Conservation (phyloP, 2,329 filamentous ascomycete genomes). For the Tothia fuscella region DNA sequence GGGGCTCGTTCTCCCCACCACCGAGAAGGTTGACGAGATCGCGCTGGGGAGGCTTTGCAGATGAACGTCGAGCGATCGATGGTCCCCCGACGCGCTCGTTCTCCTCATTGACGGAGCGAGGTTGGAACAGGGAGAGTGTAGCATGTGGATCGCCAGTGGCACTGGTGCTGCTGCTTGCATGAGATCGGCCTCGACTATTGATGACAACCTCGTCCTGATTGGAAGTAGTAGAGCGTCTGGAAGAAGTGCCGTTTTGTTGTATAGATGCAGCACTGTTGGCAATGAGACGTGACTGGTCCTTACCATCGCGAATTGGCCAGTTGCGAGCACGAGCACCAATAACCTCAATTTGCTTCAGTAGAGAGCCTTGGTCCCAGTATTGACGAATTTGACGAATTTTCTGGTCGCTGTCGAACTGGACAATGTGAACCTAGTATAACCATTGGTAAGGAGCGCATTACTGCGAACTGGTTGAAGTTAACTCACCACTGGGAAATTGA, state of each 20-base stretch:
- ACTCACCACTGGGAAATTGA: constrained; percentile 70
- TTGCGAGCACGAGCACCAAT: constrained; percentile 84
- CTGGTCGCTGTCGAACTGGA: constrained; percentile 63
- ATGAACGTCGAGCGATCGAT: constrained; percentile 49
- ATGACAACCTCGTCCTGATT: constrained; percentile 22
- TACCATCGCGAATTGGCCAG: constrained; percentile 86
- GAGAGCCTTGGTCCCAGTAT: constrained; percentile 88
- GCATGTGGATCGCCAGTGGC: constrained; percentile 42
- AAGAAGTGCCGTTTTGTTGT: constrained; percentile 17
- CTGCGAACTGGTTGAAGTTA: constrained; percentile 16
- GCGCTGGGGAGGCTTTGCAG: constrained; percentile 59
- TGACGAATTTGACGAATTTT: constrained; percentile 81
- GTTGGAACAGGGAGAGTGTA: constrained; percentile 61
- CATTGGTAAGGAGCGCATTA: neutral
- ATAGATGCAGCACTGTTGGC: constrained; percentile 42
- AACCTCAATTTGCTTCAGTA: constrained; percentile 86
- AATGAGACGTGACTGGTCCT: constrained; percentile 72
- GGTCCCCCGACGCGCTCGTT: constrained; percentile 22
- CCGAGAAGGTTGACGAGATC: constrained; percentile 58
- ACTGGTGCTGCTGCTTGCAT: constrained; percentile 23
- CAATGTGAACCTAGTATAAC: constrained; percentile 59
- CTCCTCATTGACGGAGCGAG: constrained; percentile 51
- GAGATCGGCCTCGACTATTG: constrained; percentile 24
- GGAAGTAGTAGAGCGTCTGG: constrained; percentile 22
- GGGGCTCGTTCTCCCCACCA: constrained; percentile 6